These are phyloP conservation scores for Tillandsia fasciculata DNA, from an alignment of 176 grass and related monocot species.

Conservation along the genomic window DNA sequence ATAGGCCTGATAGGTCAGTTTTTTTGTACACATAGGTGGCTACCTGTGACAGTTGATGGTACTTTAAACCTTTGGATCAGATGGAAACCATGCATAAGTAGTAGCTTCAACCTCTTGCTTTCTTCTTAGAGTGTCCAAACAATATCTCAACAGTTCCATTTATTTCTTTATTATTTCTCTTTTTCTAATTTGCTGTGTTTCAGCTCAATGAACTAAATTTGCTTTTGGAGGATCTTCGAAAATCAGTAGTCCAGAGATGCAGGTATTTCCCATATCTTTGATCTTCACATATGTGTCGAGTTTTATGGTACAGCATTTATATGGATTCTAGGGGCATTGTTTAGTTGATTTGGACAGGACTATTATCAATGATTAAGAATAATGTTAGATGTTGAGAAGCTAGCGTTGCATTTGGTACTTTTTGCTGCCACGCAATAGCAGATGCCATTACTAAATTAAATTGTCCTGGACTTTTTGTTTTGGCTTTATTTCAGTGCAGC, in stretches of 20 bases:
- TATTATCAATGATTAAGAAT: neutral
- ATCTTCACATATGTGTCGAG: neutral
- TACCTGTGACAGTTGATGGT: too few species aligned
- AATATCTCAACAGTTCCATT: neutral
- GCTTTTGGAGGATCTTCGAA: conserved; percentile 51
- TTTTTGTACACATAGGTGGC: too few species aligned
- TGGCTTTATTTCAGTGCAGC: neutral
- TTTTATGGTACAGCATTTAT: neutral
- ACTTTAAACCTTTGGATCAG: too few species aligned
- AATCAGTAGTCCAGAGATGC: conserved; percentile 67
- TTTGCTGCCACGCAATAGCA: too few species aligned
- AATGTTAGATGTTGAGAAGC: neutral
- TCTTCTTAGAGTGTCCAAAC: neutral
- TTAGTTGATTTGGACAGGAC: neutral
- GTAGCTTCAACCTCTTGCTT: neutral
- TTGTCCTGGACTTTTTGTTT: neutral
- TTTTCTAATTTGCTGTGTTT: conserved; percentile 3
- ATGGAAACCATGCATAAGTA: too few species aligned
- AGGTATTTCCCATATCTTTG: conserved; percentile 37
- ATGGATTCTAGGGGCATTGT: too few species aligned
- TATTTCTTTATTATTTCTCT: conserved; percentile 27
- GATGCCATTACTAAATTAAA: too few species aligned
- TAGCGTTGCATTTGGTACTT: too few species aligned
- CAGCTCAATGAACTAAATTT: conserved; percentile 72
- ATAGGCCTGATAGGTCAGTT: too few species aligned